These are phyloP conservation scores for Lodderomyces theae DNA, from an alignment of 1,139 yeast genomes.

Conservation along the genomic window DNA sequence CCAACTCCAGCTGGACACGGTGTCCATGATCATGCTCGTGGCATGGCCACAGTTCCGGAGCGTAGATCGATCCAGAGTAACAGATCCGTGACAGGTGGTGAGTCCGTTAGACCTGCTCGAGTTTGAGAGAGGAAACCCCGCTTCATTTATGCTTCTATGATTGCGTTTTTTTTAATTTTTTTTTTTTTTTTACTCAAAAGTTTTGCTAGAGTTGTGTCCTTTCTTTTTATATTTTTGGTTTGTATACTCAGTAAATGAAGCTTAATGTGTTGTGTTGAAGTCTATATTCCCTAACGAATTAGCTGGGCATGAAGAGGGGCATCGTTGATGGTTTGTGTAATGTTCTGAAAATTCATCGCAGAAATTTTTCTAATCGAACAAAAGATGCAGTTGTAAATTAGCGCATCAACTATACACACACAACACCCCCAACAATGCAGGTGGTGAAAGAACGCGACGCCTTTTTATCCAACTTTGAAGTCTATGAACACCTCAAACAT, in stretches of 20 bases:
- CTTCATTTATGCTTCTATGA: background rate
- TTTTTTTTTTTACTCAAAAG: background rate
- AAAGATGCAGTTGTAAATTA: no score
- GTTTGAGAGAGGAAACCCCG: background rate
- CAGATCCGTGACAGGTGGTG: background rate
- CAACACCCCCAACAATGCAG: slow-evolving; percentile 31
- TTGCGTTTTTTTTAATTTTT: background rate
- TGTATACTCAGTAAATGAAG: no score
- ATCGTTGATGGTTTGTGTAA: slow-evolving; percentile 1
- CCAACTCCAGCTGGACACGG: background rate
- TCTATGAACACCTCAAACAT: slow-evolving; percentile 54
- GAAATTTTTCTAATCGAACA: background rate
- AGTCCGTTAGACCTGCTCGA: background rate
- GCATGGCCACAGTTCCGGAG: background rate
- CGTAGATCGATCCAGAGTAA: background rate
- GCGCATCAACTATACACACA: background rate
- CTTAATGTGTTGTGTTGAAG: no score
- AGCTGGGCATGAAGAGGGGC: no score
- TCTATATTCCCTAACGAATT: no score
- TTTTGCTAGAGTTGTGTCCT: background rate
- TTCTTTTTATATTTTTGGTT: background rate
- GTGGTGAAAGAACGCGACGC: slow-evolving; percentile 52
- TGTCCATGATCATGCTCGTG: background rate
- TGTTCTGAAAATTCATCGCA: background rate
- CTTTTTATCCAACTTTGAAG: slow-evolving; percentile 72